Base-by-base conservation (phyloP, 306 rosid genomes). In the Sicyos edulis region DNA sequence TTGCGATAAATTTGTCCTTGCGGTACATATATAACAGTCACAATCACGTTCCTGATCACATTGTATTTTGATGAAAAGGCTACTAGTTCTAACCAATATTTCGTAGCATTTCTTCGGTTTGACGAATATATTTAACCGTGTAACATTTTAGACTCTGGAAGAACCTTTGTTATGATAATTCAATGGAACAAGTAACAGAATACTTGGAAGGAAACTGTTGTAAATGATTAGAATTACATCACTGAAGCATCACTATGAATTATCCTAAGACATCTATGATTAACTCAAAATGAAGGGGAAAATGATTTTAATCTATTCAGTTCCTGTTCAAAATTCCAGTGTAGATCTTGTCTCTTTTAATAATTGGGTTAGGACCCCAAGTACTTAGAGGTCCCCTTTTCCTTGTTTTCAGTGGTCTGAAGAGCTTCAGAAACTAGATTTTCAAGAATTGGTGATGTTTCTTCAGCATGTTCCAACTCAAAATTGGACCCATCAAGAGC, bases 391-490 rank as follows among this genome's bases (percentile, higher is more conserved):
- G 51, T 24, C 8, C 14, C 37, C 71, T 8, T 60, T 84, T 4
- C 73, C 21, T 21, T 58, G 56, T 78, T 20, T 76, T 69, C 91
- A 95, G 99, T 95, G 99, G 99, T 91, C 99, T 29, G 99, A 91
- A 7, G 71, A 91, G 75, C 82, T 95, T 19, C 92, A 79, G 86
- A 87, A 88, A 84, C 92, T 89, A 80, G 99, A 95, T 80, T 95
- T 95, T 83, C 99, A 95, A 80, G 96, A 95, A 75, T 78, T 89
- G 80, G 99, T 95, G 55, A 91, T 95, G 96, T 95, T 95, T 80
- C 97, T 95, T 74, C 99, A 95, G 84, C 99, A 89, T 77, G 91
- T 91, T 76, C 99, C 99, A 44, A 95, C 97, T 14, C 85, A 89
- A 61, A 85, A 80, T 79, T 95, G 99, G 99, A 83, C 84, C 65